Evolutionary conservation across 805 yeast species (phyloP).

Genomic region (Wickerhamomyces strasburgensis): DNA sequence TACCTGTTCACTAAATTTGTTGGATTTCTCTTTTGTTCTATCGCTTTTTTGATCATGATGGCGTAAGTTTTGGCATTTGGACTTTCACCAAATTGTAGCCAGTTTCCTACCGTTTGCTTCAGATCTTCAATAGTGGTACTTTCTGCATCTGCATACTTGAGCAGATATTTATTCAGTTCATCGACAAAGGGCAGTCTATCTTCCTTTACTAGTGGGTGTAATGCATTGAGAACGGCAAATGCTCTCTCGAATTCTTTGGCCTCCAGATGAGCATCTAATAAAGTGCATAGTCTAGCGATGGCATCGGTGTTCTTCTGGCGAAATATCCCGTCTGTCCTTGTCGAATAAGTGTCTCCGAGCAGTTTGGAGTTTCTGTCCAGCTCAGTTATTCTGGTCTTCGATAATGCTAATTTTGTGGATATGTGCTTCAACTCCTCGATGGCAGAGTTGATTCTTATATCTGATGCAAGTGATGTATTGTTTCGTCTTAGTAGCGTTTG

Average conservation of each 20-base stretch:
- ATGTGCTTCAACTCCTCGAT: conserved; percentile 17
- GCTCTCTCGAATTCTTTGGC: conserved; percentile 68
- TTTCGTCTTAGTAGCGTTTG: background rate
- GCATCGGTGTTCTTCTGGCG: conserved; percentile 40
- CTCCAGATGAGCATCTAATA: conserved; percentile 72
- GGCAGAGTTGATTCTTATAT: background rate
- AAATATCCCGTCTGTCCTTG: conserved; percentile 17
- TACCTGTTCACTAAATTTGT: conserved; percentile 24
- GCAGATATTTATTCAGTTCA: conserved; percentile 63
- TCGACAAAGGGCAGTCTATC: conserved; percentile 48
- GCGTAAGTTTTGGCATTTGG: conserved; percentile 60
- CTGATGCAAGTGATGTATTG: conserved; percentile 1
- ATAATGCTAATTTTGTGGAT: conserved; percentile 1
- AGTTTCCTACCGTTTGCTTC: conserved; percentile 34
- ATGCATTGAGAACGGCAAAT: conserved; percentile 55
- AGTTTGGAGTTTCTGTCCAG: conserved; percentile 5
- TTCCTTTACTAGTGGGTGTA: conserved; percentile 43
- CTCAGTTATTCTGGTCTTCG: background rate
- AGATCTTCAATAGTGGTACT: conserved; percentile 35
- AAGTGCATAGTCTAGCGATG: conserved; percentile 64
- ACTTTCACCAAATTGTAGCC: conserved; percentile 30
- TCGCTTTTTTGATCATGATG: conserved; percentile 37
- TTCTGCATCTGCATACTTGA: conserved; percentile 32
- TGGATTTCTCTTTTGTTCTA: conserved; percentile 19
- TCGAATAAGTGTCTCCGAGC: conserved; percentile 17